These are phyloP conservation scores for Panaeolus cyanescens DNA, from an alignment of 768 basidiomycete species.

Conservation along the genomic window DNA sequence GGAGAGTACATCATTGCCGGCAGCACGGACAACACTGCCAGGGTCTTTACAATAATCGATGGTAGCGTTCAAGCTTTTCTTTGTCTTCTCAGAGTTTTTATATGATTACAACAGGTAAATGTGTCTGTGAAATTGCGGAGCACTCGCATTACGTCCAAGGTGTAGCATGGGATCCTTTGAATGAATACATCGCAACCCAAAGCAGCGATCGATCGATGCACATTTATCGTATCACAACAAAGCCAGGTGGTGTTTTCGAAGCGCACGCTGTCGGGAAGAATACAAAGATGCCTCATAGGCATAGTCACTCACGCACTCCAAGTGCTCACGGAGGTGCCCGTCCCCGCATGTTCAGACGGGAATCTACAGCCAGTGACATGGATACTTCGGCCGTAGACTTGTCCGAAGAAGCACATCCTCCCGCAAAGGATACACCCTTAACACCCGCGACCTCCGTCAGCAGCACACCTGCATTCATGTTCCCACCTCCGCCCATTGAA, in stretches of 20 bases:
- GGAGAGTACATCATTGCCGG: constrained; percentile 96
- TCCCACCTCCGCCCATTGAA: constrained; percentile 70
- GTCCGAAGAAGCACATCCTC: constrained; percentile 41
- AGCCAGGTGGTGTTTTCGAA: constrained; percentile 83
- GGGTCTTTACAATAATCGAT: constrained; percentile 76
- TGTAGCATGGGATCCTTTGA: constrained; percentile 97
- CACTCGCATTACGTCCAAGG: constrained; percentile 98
- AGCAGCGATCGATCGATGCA: constrained; percentile 97
- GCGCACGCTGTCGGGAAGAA: constrained; percentile 92
- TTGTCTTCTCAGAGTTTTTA: neutral
- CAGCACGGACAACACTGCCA: constrained; percentile 93
- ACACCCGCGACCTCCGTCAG: constrained; percentile 72
- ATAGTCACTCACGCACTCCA: constrained; percentile 61
- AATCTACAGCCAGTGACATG: constrained; percentile 75
- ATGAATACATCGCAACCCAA: constrained; percentile 97
- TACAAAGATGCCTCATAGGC: constrained; percentile 70
- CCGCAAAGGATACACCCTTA: constrained; percentile 41
- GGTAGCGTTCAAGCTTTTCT: constrained; percentile 44
- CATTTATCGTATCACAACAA: constrained; percentile 81
- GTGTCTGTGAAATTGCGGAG: constrained; percentile 87
- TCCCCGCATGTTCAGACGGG: constrained; percentile 64
- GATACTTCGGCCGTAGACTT: constrained; percentile 49
- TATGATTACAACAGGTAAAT: constrained; percentile 60
- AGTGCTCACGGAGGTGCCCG: constrained; percentile 53
- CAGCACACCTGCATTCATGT: constrained; percentile 67